Evolutionary conservation across 2,329 filamentous ascomycete genomes (phyloP).

Genomic region (Fusarium musae): DNA sequence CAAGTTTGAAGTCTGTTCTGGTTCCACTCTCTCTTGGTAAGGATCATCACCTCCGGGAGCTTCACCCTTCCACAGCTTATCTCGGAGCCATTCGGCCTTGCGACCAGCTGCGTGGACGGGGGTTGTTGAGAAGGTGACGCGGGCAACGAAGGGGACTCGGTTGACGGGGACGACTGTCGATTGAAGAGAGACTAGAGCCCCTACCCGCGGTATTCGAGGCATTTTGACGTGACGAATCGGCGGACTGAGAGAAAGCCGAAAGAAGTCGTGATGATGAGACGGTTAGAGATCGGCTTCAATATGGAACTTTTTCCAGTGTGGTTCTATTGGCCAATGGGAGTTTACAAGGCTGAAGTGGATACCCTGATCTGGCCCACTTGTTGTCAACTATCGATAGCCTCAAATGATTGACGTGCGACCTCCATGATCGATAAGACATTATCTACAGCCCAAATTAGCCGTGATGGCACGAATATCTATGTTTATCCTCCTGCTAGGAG

Average conservation of each 20-base stretch:
- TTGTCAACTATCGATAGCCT: constrained; percentile 35
- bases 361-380: constrained; percentile 13
- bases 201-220: constrained; percentile 56
- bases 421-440: constrained; percentile 17
- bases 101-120: constrained; percentile 42
- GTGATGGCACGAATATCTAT: constrained; percentile 55
- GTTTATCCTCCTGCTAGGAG: constrained; percentile 51
- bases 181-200: constrained; percentile 49
- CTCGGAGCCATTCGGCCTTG: constrained; percentile 53
- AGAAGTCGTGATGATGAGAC: constrained; percentile 25
- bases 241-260: constrained; percentile 10
- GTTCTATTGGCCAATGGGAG: constrained; percentile 41
- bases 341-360: constrained; percentile 37
- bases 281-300: constrained; percentile 20
- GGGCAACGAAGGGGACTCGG: constrained; percentile 44
- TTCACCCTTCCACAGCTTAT: constrained; percentile 55
- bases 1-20: constrained; percentile 45
- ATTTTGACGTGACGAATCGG: constrained; percentile 45
- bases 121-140: constrained; percentile 49
- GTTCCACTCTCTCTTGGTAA: constrained; percentile 49
- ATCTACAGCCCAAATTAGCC: constrained; percentile 13
- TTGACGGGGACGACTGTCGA: constrained; percentile 40
- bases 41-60: constrained; percentile 54
- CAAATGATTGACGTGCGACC: constrained; percentile 31
- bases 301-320: constrained; percentile 46